Percentiles rank a stretch among this genome's conserved stretches.
Conservation (phyloP, 1,284 basidiomycete genomes). For the Ganoderma meredithae region DNA sequence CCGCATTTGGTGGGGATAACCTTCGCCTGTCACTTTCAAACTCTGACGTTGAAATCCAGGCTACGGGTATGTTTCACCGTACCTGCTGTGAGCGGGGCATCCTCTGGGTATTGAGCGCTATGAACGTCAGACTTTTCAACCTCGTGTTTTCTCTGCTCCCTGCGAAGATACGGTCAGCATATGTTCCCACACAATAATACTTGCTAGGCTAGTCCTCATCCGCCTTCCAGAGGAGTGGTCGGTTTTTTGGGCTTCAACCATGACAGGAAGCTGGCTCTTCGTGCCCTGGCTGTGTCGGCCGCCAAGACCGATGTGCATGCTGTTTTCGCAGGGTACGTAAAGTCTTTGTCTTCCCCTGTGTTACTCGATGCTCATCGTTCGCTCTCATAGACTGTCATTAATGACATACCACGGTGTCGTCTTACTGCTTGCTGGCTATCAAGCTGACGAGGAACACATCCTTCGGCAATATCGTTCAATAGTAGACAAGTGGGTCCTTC, state of each 20-base stretch:
- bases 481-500: slow-evolving; percentile 58
- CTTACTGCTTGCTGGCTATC: slow-evolving; percentile 73
- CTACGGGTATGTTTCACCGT: slow-evolving; percentile 36
- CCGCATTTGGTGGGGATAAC: slow-evolving; percentile 67
- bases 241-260: slow-evolving; percentile 79
- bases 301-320: slow-evolving; percentile 72
- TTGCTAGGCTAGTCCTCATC: slow-evolving; percentile 16
- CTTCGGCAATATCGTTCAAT: slow-evolving; percentile 68
- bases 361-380: background rate
- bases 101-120: slow-evolving; percentile 19
- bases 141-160: slow-evolving; percentile 80
- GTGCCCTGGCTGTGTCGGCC: slow-evolving; percentile 72
- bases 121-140: slow-evolving; percentile 71
- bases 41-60: slow-evolving; percentile 29
- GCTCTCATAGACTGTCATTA: slow-evolving; percentile 63
- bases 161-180: slow-evolving; percentile 65
- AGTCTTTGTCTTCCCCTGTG: background rate
- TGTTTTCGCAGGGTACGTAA: slow-evolving; percentile 71
- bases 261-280: slow-evolving; percentile 71
- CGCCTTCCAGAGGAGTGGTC: slow-evolving; percentile 61
- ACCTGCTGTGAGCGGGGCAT: background rate
- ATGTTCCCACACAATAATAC: slow-evolving; percentile 11
- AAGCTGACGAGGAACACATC: slow-evolving; percentile 72
- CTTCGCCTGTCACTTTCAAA: background rate
- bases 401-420: slow-evolving; percentile 83